Conservation (phyloP, 176 grass and related monocot species). For the Bothriochloa decipiens region DNA sequence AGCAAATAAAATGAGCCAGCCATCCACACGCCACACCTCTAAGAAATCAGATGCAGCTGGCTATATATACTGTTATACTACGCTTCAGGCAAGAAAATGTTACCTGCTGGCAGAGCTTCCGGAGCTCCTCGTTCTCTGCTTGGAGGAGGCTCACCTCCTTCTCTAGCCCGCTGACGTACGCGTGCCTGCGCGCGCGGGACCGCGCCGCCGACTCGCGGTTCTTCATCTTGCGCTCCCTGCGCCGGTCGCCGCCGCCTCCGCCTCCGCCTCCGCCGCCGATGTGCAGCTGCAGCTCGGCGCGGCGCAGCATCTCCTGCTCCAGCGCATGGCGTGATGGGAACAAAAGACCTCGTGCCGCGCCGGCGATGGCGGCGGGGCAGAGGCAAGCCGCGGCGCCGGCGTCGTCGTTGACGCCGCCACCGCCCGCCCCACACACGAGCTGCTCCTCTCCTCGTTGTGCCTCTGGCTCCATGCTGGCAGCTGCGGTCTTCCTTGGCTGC, state of each 20-base stretch:
- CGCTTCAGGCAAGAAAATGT: background rate
- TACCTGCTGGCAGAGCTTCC: slow-evolving; percentile 34
- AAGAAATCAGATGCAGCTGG: background rate
- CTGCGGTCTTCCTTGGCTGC: background rate
- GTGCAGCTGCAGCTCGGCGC: slow-evolving; percentile 10
- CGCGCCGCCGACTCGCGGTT: slow-evolving; percentile 51
- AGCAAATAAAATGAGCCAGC: background rate
- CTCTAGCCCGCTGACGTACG: slow-evolving; percentile 49
- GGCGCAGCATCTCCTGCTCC: slow-evolving; percentile 41
- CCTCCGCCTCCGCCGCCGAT: background rate
- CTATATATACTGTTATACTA: no score
- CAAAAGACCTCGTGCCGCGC: background rate
- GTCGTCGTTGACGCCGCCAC: background rate
- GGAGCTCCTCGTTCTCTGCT: slow-evolving; percentile 35
- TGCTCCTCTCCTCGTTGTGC: background rate
- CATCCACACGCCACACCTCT: no score
- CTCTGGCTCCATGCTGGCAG: slow-evolving; percentile 3
- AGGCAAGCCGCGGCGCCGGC: background rate
- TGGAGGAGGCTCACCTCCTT: slow-evolving; percentile 36
- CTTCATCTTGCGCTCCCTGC: slow-evolving; percentile 39
- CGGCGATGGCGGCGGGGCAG: background rate
- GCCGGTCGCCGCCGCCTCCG: slow-evolving; percentile 13
- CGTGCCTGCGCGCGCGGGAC: slow-evolving; percentile 46
- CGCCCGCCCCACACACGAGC: background rate
- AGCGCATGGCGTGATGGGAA: slow-evolving; percentile 16